phyloP scores from a whole-genome alignment of 2,329 filamentous ascomycete species.

The Alternaria brassicae region DNA sequence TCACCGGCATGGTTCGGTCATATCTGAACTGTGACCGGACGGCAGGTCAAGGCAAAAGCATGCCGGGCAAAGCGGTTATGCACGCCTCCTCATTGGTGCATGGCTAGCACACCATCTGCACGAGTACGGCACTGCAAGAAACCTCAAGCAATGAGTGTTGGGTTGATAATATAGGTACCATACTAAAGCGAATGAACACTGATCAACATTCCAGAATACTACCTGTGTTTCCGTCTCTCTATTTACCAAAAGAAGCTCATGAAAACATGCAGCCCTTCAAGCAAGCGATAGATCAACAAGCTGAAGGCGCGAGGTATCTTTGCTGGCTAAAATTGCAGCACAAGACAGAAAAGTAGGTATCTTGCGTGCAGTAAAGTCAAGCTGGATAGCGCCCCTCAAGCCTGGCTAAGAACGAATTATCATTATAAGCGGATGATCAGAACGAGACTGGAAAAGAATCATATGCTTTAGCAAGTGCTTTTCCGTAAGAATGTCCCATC shows the following conservation, averaged over 20 bases:
- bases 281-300: neutral
- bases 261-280: neutral
- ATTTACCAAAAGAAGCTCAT: neutral
- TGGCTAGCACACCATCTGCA: neutral
- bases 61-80: slow-evolving; percentile 8
- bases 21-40: neutral
- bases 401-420: neutral
- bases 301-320: neutral
- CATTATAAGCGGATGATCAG: neutral
- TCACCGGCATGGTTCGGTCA: neutral
- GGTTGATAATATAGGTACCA: too few species aligned
- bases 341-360: neutral
- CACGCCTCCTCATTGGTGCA: slow-evolving; percentile 1
- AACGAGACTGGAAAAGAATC: neutral
- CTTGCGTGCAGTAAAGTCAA: neutral
- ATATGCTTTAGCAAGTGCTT: neutral
- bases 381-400: neutral
- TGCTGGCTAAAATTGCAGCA: too few species aligned
- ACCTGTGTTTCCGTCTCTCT: too few species aligned
- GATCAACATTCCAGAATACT: too few species aligned
- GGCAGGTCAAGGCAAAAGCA: neutral
- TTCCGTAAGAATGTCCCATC: neutral
- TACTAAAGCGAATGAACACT: too few species aligned
- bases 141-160: neutral
- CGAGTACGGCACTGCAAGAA: slow-evolving; percentile 4